phyloP scores from a whole-genome alignment of 1,284 basidiomycete species.

The Rhodotorula sp. region DNA sequence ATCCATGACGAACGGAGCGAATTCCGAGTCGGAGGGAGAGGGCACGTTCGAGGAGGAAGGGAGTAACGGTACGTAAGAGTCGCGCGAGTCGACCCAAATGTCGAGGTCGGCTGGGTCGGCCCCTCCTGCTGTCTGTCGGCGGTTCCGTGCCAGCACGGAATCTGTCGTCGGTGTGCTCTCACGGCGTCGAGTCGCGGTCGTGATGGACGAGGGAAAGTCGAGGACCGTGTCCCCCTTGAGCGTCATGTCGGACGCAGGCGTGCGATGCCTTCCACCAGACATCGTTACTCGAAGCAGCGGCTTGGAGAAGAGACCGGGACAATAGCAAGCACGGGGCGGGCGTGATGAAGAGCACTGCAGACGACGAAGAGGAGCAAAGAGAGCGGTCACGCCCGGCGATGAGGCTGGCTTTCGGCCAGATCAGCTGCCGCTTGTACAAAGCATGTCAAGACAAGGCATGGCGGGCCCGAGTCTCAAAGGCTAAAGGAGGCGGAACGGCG shows the following conservation, averaged over 20 bases:
- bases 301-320: not conserved
- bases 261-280: constrained; percentile 18
- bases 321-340: too few species aligned
- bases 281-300: constrained; percentile 7
- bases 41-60: constrained; percentile 20
- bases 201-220: constrained; percentile 17
- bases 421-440: too few species aligned
- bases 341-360: not conserved
- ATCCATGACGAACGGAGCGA: not conserved
- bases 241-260: constrained; percentile 12
- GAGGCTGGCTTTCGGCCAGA: too few species aligned
- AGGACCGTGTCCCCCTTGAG: constrained; percentile 21
- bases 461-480: not conserved
- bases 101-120: constrained; percentile 19
- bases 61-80: not conserved
- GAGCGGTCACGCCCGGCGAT: too few species aligned
- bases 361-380: not conserved
- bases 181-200: constrained; percentile 2
- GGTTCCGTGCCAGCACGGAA: constrained; percentile 2
- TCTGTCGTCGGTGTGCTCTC: not conserved
- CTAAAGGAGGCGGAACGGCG: too few species aligned
- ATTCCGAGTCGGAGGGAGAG: constrained; percentile 5
- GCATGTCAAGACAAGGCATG: not conserved
- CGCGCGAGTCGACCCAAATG: constrained; percentile 16
- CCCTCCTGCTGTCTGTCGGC: constrained; percentile 1